phyloP scores from a whole-genome alignment of 176 grass and related monocot genomes.

The Triticum dicoccoides region DNA sequence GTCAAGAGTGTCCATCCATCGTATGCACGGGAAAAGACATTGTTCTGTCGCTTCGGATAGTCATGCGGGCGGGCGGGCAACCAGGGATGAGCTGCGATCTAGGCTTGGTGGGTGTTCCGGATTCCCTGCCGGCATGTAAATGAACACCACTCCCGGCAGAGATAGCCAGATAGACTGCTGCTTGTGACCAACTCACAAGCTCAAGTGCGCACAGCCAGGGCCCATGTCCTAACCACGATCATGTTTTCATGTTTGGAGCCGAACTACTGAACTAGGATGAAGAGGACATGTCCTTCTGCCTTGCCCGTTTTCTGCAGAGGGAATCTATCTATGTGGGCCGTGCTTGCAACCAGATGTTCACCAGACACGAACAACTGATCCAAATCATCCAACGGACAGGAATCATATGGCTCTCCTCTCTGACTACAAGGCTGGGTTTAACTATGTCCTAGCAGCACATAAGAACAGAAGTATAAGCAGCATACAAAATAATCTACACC shows the following conservation, averaged over 20 bases:
- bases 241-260: constrained; percentile 6
- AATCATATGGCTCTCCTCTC: background rate
- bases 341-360: background rate
- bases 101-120: background rate
- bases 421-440: background rate
- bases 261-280: background rate
- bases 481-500: background rate
- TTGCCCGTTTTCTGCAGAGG: background rate
- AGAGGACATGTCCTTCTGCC: background rate
- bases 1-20: background rate
- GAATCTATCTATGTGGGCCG: background rate
- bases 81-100: background rate
- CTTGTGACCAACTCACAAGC: background rate
- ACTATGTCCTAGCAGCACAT: background rate
- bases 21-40: background rate
- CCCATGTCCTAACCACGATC: background rate
- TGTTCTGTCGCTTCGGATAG: background rate
- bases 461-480: background rate
- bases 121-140: background rate
- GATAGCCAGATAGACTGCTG: background rate
- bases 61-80: background rate
- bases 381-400: background rate
- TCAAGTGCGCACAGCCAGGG: background rate
- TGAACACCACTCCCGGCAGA: constrained; percentile 6
- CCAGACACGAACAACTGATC: background rate